These are phyloP conservation scores for Carex cristatella DNA, from an alignment of 176 grass and related monocot genomes.

Conservation along the genomic window DNA sequence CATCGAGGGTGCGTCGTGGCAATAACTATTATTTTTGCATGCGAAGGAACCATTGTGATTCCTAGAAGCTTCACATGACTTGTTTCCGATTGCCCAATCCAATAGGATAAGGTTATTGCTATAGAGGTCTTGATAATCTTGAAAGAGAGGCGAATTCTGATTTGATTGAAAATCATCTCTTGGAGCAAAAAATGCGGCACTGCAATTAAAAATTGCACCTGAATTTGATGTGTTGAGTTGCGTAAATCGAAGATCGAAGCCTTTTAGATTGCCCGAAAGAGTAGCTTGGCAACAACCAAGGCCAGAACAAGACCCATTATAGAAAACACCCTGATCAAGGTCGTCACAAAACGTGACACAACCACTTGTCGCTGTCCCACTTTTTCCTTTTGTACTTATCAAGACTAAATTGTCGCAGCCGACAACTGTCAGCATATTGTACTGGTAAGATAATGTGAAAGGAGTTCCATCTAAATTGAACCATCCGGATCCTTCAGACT, in stretches of 20 bases:
- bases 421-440: background rate
- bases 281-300: slow-evolving; percentile 1
- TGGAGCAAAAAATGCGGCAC: background rate
- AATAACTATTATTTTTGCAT: background rate
- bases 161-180: background rate
- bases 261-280: background rate
- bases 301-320: background rate
- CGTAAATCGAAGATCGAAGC: background rate
- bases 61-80: background rate
- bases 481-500: background rate
- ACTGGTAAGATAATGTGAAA: background rate
- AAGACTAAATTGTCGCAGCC: background rate
- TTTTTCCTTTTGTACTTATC: background rate
- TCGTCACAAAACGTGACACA: background rate
- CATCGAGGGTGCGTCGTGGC: background rate
- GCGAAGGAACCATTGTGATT: background rate
- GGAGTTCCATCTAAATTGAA: slow-evolving; percentile 3
- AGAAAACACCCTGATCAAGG: too few species aligned
- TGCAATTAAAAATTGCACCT: background rate
- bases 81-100: background rate
- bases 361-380: background rate
- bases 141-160: background rate
- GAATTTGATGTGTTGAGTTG: background rate
- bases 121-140: too few species aligned
- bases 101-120: background rate